A percentile compares a stretch with the other conserved stretches of the same genome.
Evolutionary conservation across 805 yeast species (phyloP).

Genomic region (Candida andamanensis): DNA sequence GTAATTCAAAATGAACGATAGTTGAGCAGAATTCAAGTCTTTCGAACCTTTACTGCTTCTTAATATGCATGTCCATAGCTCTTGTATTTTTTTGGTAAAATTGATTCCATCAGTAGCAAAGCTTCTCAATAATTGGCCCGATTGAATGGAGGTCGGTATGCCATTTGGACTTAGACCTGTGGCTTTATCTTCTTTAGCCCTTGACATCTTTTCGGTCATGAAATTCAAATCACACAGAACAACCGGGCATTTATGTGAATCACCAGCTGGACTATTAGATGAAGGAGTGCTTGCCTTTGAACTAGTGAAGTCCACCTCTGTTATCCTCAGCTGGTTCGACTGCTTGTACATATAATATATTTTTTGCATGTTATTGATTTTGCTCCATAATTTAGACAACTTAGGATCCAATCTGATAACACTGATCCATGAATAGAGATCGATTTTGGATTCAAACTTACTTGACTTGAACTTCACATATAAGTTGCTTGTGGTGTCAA

Average conservation of each 20-base stretch:
- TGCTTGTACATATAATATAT: constrained; percentile 35
- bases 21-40: constrained; percentile 16
- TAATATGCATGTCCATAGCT: constrained; percentile 22
- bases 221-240: constrained; percentile 36
- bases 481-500: constrained; percentile 1
- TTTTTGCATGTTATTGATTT: constrained; percentile 36
- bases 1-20: constrained; percentile 26
- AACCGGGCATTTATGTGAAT: constrained; percentile 29
- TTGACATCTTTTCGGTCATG: not conserved
- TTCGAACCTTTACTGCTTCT: constrained; percentile 16
- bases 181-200: not conserved
- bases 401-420: constrained; percentile 35
- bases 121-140: too few relatives aligned
- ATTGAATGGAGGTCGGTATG: not conserved
- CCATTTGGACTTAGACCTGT: not conserved
- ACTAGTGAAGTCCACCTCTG: constrained; percentile 23
- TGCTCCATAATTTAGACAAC: constrained; percentile 36
- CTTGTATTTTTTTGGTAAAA: constrained; percentile 12
- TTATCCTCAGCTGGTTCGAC: constrained; percentile 12
- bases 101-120: not conserved
- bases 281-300: constrained; percentile 5
- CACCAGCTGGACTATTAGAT: not conserved
- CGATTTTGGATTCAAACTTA: constrained; percentile 2
- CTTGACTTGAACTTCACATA: not conserved
- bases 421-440: constrained; percentile 33